Evolutionary conservation across 352 stramenopile species (phyloP), one percentile per base, ranked within the genome.

Genomic region (Phytophthora uliginosa): DNA sequence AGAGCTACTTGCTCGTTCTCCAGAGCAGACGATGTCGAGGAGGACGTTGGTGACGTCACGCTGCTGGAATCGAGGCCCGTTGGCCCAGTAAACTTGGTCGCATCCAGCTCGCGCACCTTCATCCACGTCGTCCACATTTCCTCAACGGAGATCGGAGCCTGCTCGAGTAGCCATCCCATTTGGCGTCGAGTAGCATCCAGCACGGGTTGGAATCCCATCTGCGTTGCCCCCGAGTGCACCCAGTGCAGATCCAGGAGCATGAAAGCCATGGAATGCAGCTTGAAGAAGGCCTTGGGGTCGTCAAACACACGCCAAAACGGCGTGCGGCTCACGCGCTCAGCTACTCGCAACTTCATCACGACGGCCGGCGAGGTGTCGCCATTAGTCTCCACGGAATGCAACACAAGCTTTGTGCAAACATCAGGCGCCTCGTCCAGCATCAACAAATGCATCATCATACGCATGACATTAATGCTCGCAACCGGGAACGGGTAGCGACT

Each of bases 121-220:
- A 94, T 95, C 87, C 86, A 96, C 20, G 76, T 94, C 28, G 83
- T 89, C 87, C 89, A 96, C 86, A 95, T 95, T 17, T 92, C 87
- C 12, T 94, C 85, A n/a, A 94, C 86, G 31, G 63, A 88, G 26
- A 83, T 66, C 26, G 86, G 89, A 24, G 85, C 83, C 62, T 93
- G 87, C 71, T 96, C 86, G 28, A 95, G 77, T 42, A 96, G 73
- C 89, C 87, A 96, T 36, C 89, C 86, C 83, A 95, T 89, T 64
- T 95, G 86, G 0, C 89, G 84, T 61, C 87, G 78, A 13, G 87
- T 96, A 20, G 87, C 82, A 66, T 96, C 89, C 31, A 95, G 66
- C 36, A 95, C 84, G 3, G 89, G 86, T 60, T 95, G 84, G 74
- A 95, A 95, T 2, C 89, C 87, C 89, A 95, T 95, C 56, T 95